Base-by-base conservation (phyloP, 2,329 filamentous ascomycete species). In the Hypoxylon sp. region DNA sequence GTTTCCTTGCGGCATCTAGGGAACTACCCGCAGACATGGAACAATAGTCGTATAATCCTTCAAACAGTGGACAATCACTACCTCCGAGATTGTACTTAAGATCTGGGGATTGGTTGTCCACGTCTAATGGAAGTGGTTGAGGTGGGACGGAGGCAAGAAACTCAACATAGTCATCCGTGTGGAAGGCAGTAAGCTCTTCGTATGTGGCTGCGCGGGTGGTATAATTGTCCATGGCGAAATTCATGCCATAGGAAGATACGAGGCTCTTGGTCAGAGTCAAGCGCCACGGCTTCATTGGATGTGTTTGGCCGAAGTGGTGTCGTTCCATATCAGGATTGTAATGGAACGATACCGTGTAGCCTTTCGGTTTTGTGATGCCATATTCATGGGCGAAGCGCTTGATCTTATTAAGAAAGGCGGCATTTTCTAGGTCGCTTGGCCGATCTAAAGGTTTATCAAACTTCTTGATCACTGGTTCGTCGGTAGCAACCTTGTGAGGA, bases 201-300 rank as follows among this genome's bases (percentile, higher is more conserved):
- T 89, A 90, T 2, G 88, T 93, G 20, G 94, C 94, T 8, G 88
- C 82, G 17, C 92, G 84, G 16, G 93, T 84, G 41, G 91, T 82
- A 73, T 95, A 97, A 60, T 93, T 88, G 73, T 97, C 91, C 94
- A 99, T 97, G 57, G 91, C 91, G 66, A 93, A 89, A 64, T 95
- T 91, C 82, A 99, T 90, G 61, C 94, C 94, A 71, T 97, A 97
- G 1, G 91, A 89, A 68, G 95, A 87, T 58, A 99, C 91, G 35
- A 99, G 83, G 65, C 94, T 91, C 71, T 99, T 97, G 48, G 94
- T 95, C 46, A 99, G 81, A 11, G 92, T 97, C 59, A 99, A 77
- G 25, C 94, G 90, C 93, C 94, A 97, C 51, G 94, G 94, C 72
- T 99, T 99, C 94, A 99, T 99, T 13, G 94, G 94, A 76, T 99